Percentiles rank a stretch among this genome's conserved stretches.
phyloP scores from a whole-genome alignment of 2,329 filamentous ascomycete genomes.

The Ampelomyces quisqualis region DNA sequence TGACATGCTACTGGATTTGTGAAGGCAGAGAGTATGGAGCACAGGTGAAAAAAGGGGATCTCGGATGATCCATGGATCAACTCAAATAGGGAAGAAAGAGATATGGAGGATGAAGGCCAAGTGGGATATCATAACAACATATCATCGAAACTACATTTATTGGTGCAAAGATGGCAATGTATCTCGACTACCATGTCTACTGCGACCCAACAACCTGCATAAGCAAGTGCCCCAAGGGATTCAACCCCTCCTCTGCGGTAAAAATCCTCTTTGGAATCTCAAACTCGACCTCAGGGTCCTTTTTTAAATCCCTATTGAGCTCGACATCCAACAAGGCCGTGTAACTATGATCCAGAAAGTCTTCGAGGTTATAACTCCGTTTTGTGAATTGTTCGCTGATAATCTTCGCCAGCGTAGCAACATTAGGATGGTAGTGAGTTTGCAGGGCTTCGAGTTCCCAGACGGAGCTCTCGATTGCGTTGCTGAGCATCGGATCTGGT shows the following conservation, averaged over 20 bases:
- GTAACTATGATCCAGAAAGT: conserved; percentile 95
- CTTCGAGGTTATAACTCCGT: conserved; percentile 89
- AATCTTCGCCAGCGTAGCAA: conserved; percentile 90
- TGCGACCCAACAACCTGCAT: conserved; percentile 31
- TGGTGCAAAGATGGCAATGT: no score
- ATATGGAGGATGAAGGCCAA: no score
- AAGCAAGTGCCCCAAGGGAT: conserved; percentile 35
- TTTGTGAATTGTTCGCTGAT: conserved; percentile 98
- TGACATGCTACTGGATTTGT: conserved; percentile 32
- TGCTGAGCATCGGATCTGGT: conserved; percentile 77
- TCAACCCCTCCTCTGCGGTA: conserved; percentile 41
- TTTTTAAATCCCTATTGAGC: conserved; percentile 78
- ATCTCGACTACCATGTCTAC: no score
- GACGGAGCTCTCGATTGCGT: conserved; percentile 85
- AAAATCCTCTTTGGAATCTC: conserved; percentile 90
- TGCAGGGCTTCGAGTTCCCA: conserved; percentile 94
- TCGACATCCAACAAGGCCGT: conserved; percentile 80
- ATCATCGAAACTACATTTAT: no score
- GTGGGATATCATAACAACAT: no score
- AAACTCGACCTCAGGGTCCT: conserved; percentile 84
- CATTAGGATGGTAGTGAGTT: conserved; percentile 94
- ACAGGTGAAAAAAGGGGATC: neutral
- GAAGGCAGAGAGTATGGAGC: neutral
- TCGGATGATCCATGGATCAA: neutral
- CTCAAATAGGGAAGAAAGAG: no score